Percentiles rank a stretch among this genome's conserved stretches.
Conservation (phyloP, 2,329 filamentous ascomycete species). For the Colletotrichum salicis region DNA sequence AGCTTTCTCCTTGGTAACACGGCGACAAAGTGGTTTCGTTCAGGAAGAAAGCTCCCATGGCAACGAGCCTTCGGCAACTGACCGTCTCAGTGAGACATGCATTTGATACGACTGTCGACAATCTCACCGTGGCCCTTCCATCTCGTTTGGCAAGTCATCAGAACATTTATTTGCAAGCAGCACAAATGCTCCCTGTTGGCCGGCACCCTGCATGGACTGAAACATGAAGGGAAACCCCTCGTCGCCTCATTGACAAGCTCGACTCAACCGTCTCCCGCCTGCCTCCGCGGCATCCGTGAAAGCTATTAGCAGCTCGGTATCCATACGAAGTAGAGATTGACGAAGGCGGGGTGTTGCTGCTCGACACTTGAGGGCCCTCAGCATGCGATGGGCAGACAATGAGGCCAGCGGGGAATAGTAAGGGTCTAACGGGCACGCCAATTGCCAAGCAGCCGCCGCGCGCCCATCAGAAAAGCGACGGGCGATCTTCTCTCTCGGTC, state of each 20-base stretch:
- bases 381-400: neutral
- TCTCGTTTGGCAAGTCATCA: neutral
- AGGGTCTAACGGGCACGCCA: slow-evolving; percentile 11
- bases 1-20: neutral
- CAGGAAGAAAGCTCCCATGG: neutral
- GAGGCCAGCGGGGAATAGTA: slow-evolving; percentile 6
- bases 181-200: slow-evolving; percentile 11
- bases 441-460: slow-evolving; percentile 17
- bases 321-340: neutral
- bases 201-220: slow-evolving; percentile 32
- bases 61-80: neutral
- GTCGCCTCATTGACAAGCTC: neutral
- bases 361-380: neutral
- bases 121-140: neutral
- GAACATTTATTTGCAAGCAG: slow-evolving; percentile 3
- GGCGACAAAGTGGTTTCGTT: neutral
- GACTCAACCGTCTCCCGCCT: slow-evolving; percentile 3
- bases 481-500: slow-evolving; percentile 14
- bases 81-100: neutral
- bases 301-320: neutral
- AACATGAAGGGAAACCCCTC: slow-evolving; percentile 22
- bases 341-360: neutral
- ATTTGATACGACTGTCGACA: neutral
- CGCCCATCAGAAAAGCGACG: neutral
- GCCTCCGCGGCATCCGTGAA: slow-evolving; percentile 14